A percentile compares a stretch with the other conserved stretches of the same genome.
phyloP scores from a whole-genome alignment of 2,329 filamentous ascomycete genomes.

The Lachnellula arida region DNA sequence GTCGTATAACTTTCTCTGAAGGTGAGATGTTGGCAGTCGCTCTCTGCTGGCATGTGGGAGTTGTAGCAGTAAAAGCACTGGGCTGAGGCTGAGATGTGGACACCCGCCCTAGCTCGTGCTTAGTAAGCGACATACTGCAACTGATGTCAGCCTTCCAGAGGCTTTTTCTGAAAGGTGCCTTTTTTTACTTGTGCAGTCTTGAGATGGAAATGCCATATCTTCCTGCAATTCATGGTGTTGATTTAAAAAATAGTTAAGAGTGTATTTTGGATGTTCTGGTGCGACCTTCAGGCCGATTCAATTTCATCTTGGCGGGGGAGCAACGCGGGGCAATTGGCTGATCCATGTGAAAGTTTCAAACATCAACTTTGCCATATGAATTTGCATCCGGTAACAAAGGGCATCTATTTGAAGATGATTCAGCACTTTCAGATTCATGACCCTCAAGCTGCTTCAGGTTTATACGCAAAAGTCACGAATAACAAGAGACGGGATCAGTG shows the following conservation, averaged over 20 bases:
- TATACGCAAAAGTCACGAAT: too few species aligned
- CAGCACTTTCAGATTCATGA: too few species aligned
- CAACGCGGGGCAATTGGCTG: neutral
- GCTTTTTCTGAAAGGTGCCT: too few species aligned
- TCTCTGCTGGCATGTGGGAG: constrained; percentile 17
- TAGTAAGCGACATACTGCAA: constrained; percentile 5
- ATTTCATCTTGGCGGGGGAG: neutral
- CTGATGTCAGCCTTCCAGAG: too few species aligned
- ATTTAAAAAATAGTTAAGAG: too few species aligned
- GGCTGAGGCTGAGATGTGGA: constrained; percentile 21
- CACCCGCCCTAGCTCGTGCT: constrained; percentile 14
- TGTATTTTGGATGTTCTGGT: neutral
- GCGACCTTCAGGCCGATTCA: neutral
- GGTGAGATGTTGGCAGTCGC: constrained; percentile 10
- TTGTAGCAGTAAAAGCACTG: constrained; percentile 24
- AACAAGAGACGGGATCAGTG: too few species aligned
- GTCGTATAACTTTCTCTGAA: constrained; percentile 13
- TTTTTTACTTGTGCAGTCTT: too few species aligned
- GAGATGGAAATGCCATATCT: too few species aligned
- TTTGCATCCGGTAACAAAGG: too few species aligned
- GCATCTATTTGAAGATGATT: too few species aligned
- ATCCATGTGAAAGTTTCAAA: neutral
- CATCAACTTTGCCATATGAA: neutral
- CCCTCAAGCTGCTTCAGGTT: too few species aligned
- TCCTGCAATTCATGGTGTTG: too few species aligned